Base-by-base conservation (phyloP, 202 grass and related monocot genomes). In the Eragrostis tef region DNA sequence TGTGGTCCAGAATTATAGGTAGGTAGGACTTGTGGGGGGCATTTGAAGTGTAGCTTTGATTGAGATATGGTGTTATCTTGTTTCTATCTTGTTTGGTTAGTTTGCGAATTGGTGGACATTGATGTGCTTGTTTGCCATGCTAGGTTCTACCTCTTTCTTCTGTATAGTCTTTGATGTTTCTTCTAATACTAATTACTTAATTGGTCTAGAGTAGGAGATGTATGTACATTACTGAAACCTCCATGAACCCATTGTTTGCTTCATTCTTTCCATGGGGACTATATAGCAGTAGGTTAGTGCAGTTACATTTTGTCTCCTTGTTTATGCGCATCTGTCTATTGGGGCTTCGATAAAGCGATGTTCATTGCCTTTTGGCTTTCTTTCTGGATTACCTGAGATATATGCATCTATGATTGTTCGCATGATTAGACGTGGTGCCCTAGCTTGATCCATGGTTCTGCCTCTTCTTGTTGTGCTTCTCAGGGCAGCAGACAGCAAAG, bases 401-500 rank as follows among this genome's bases (percentile, higher is more conserved):
- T 79, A 79, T 73, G 78, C 79, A 47, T 86, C 36, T 68, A 74
- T 75, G 74, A 86, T 90, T 84, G 80, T 57, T 65, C 53, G 47
- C 70, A 71, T 87, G 62, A 87, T 80, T 67, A 73, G 77, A 80
- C 19, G 13, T 54, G 52, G 39, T 63, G 81, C 44, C 46, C 46
- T 75, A 22, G 67, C 70, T 68, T 93, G 77, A 85, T 80, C 42
- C n/a, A 60, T 75, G 16, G 43, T 66, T 58, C 86, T 61, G 67
- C 47, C 19, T 69, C 41, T 88, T 85, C 65, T 42, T 56, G 0
- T 88, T 74, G 60, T 52, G 81, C 16, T 81, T 70, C 49, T 59
- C 87, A 99, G 96, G 89, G 44, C 93, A 93, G 85, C 88, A 93
- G 82, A 99, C 96, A 84, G 87, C 82, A 3, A 96, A 89, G 84